These are phyloP conservation scores for Aspergillus nanangensis DNA, from an alignment of 495 filamentous ascomycete species.

Conservation along the genomic window DNA sequence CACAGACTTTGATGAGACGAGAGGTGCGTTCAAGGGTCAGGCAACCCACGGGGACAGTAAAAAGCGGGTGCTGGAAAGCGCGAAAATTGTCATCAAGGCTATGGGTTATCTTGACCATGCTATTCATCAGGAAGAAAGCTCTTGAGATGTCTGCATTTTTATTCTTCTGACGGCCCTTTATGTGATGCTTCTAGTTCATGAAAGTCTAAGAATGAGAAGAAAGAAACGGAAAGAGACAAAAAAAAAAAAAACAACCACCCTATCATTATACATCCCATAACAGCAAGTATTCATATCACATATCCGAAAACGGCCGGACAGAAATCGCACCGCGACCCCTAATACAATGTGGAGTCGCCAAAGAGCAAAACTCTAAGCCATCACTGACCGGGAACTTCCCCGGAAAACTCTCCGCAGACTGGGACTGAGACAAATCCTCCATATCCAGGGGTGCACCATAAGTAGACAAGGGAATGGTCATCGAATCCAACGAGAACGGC, in stretches of 20 bases:
- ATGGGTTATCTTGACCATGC: constrained; percentile 51
- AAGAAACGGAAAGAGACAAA: too few species aligned
- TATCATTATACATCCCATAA: neutral
- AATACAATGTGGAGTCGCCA: constrained; percentile 22
- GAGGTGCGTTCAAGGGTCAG: constrained; percentile 58
- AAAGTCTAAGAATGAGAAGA: too few species aligned
- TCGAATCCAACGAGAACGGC: constrained; percentile 10
- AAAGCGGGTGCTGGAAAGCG: constrained; percentile 64
- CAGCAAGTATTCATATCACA: constrained; percentile 14
- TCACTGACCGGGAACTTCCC: constrained; percentile 34
- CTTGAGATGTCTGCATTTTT: neutral
- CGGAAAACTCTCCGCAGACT: constrained; percentile 32
- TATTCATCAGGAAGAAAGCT: constrained; percentile 18
- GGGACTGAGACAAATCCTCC: constrained; percentile 1
- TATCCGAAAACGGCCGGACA: constrained; percentile 34
- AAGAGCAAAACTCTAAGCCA: constrained; percentile 19
- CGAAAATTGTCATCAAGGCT: constrained; percentile 60
- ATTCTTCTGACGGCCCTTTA: neutral
- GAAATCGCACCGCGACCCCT: constrained; percentile 22
- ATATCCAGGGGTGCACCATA: constrained; percentile 6
- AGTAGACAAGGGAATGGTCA: neutral
- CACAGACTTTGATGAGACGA: constrained; percentile 58
- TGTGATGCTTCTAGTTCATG: neutral
- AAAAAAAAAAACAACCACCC: neutral
- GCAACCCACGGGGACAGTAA: constrained; percentile 59